Base-by-base conservation (phyloP, 371 early-diverging fungal genomes). In the Apophysomyces trapeziformis region DNA sequence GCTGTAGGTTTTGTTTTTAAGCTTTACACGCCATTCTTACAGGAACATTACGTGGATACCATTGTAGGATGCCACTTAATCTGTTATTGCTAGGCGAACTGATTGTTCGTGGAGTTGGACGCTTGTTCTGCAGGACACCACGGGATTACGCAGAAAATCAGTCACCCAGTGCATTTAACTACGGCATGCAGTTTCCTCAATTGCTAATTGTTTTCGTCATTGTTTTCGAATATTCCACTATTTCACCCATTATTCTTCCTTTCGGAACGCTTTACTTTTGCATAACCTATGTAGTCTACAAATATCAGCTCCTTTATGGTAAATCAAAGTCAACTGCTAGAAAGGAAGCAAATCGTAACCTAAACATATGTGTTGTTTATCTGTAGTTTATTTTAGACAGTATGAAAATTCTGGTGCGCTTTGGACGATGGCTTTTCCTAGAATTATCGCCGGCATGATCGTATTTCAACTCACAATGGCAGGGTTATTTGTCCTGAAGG, bases 381-480 rank as follows among this genome's bases (percentile, higher is more conserved):
- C 18, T 11, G 2, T 46, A 80, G 82, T 95, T 18, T 94, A 95
- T 68, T 90, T 94, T 63, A 89, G 91, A 26, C 89, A 90, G 7
- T 95, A 92, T 71, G 96, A 96, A 75, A 88, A 93, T 1, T 84
- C 85, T 9, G 97, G 96, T 32, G 80, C 79, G 68, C 79, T 88
- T 18, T 94, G 93, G 85, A 92, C 90, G 1, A 86, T 89, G 77
- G 87, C 88, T 16, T 90, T 93, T 61, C 87, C 91, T 35, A 87
- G 96, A 21, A 83, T 93, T 50, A 83, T 92, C n/a, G 73, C 86
- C 26, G 92, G 94, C 4, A 77, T 97, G 61, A 64, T 93, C 38
- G 79, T 97, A 38, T 94, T 92, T 79, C 97, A 97, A 71, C 60
- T 92, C 62, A 89, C 95, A 3, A 93, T 94, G 87, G 74, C 91